Base-by-base conservation (phyloP, 192 early-diverging fungal genomes). In the Ramicandelaber brevisporus region DNA sequence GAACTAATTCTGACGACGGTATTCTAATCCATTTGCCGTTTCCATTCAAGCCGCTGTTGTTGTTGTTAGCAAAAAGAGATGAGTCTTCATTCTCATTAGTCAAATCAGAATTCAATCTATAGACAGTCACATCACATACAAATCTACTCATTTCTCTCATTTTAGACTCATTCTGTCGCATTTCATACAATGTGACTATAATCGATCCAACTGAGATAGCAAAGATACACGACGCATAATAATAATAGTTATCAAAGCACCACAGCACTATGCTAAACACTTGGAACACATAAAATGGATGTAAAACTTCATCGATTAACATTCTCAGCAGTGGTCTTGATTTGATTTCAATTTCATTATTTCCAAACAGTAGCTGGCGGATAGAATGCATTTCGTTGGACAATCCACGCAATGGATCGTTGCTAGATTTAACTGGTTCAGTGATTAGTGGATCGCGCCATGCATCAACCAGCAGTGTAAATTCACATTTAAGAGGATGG, bases 211-310 rank as follows among this genome's bases (percentile, higher is more conserved):
- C 63, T 7, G 80, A 79, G 27, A 95, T 88, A 7, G 90, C 30
- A 30, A 90, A 58, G 31, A 98, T 95, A 41, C 84, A 89, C 11
- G 57, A 51, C 0, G 86, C 93, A 39, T 95, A 98, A 48, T 88
- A 88, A 32, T 80, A 77, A 51, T 98, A 98, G 45, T 88, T 64
- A 33, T 98, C 93, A 14, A 71, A 36, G 35, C 60, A 73, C 93
- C 78, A 82, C 2, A 82, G 55, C 3, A 72, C 26, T 12, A 82
- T 65, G 27, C 70, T 74, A 26, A 69, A 66, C 4, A 64, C 65
- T 41, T 78, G 78, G 35, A 82, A 82, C 28, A 82, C 59, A 47
- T 76, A 78, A 43, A 82, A 82, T 12, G 78, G 78, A 37, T 82
- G 65, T 11, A 82, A 47, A 9, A 76, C 55, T 41, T 82, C 78